Conservation (phyloP, 331 rosid genomes). For the Malus hybrid region DNA sequence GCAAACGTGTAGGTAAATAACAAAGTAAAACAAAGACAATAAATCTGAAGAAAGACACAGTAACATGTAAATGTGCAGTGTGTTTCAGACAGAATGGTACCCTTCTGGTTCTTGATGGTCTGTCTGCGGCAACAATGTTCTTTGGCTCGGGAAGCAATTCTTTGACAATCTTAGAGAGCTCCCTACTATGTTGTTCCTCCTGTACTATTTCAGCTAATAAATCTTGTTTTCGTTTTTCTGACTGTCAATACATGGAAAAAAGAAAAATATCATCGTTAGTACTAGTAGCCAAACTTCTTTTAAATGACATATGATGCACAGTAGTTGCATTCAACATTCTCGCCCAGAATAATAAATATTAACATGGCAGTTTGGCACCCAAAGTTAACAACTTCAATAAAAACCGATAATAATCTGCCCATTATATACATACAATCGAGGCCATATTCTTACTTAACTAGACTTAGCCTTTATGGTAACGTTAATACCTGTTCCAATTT, state of each 20-base stretch:
- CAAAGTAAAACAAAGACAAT: not conserved
- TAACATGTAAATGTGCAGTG: conserved; percentile 2
- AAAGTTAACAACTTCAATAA: not conserved
- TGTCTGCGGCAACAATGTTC: conserved; percentile 22
- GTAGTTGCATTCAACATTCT: too few species aligned
- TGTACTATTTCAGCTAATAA: conserved; percentile 51
- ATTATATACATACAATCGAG: not conserved
- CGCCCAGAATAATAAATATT: too few species aligned
- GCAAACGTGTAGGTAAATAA: conserved; percentile 12
- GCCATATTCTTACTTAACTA: not conserved
- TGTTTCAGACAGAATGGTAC: conserved; percentile 26
- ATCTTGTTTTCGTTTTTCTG: conserved; percentile 72
- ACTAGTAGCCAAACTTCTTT: not conserved
- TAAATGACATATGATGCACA: not conserved
- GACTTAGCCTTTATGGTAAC: not conserved
- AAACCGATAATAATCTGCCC: not conserved
- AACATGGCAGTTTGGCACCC: not conserved
- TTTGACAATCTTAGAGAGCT: conserved; percentile 51
- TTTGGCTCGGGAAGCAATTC: conserved; percentile 54
- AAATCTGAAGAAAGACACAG: not conserved
- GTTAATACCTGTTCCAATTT: conserved; percentile 60
- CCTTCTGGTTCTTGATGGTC: conserved; percentile 54
- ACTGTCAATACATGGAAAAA: conserved; percentile 30
- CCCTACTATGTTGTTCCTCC: conserved; percentile 77
- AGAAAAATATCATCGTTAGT: not conserved